A percentile compares a stretch with the other conserved stretches of the same genome.
These are phyloP conservation scores for Fusarium duplospermum DNA, from an alignment of 2,329 filamentous ascomycete species.

Conservation along the genomic window DNA sequence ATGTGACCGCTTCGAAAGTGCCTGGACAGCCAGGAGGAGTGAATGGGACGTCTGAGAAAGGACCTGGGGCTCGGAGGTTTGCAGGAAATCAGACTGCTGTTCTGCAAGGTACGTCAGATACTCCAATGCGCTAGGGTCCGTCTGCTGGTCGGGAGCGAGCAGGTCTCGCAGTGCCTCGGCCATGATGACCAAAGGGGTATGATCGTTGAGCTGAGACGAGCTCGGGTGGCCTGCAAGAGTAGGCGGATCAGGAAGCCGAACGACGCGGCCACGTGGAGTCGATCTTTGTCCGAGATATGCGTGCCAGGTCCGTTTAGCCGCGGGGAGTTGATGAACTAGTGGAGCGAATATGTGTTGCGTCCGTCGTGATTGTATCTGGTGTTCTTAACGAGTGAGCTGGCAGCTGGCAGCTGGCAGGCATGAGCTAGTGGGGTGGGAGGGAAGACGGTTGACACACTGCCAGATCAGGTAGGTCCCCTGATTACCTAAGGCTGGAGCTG, in stretches of 20 bases:
- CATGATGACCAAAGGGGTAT: slow-evolving; percentile 41
- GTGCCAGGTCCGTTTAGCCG: slow-evolving; percentile 1
- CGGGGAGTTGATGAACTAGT: background rate
- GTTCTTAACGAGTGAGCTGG: slow-evolving; percentile 33
- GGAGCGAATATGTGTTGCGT: background rate
- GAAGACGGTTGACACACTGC: slow-evolving; percentile 13
- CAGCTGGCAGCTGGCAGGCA: slow-evolving; percentile 21
- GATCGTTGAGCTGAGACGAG: background rate
- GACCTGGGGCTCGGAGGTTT: slow-evolving; percentile 79
- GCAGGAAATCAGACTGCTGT: slow-evolving; percentile 78
- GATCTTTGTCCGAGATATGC: background rate
- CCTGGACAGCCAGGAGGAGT: slow-evolving; percentile 84
- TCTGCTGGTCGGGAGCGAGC: slow-evolving; percentile 46
- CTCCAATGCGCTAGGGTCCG: slow-evolving; percentile 67
- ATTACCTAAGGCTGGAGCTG: slow-evolving; percentile 17
- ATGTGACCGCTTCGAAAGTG: slow-evolving; percentile 89
- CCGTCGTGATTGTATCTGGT: slow-evolving; percentile 5
- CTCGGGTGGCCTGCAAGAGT: background rate
- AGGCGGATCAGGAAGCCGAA: background rate
- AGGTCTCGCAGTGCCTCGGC: slow-evolving; percentile 52
- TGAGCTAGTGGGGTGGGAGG: slow-evolving; percentile 30
- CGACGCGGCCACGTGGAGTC: background rate
- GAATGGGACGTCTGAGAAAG: slow-evolving; percentile 86
- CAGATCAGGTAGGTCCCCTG: slow-evolving; percentile 9
- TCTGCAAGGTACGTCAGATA: slow-evolving; percentile 85